Evolutionary conservation across 2,329 filamentous ascomycete genomes (phyloP), one percentile per base, ranked within the genome.

Genomic region (Tolypocladium amazonense): DNA sequence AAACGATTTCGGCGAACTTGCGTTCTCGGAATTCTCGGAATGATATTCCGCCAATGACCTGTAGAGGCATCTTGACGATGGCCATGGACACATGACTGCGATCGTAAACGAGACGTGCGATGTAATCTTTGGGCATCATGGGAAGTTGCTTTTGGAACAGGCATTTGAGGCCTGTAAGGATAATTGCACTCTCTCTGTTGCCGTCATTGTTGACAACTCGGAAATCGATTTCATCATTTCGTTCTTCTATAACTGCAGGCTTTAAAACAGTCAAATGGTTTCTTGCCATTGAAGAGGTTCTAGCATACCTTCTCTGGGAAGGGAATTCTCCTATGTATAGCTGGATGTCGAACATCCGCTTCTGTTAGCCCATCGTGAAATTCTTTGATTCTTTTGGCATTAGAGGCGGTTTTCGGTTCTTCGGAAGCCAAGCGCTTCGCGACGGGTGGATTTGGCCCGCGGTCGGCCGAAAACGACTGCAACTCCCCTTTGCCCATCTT

Each of bases 81-180:
- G 94, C 94, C 67, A 99, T 96, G 43, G 91, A 96, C 62, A 97
- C 74, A 77, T 99, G 94, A 6, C 92, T 96, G 58, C 94, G 88
- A 74, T 97, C 94, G 76, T 99, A 99, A 60, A 97, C 94, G 8
- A 99, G 85, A 47, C 94, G 89, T 4, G 94, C 94, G 67, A 99
- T 97, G 73, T 99, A 99, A 70, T 97, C 94, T 74, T 97, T 97
- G 18, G 94, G 94, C 94, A 99, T 99, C 75, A 97, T 97, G 0
- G 94, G 94, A 6, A 99, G 81, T 71, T 99, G 94, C 68, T 97
- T 97, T 72, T 99, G 94, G 69, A 99, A 97, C 65, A 99, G 95
- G 71, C 92, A 96, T 73, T 97, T 97, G 59, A 99, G 80, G 15
- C 94, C 94, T 0, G 93, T 97, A 61, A 99, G 81, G 66, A 99